A percentile compares a stretch with the other conserved stretches of the same genome.
phyloP scores from a whole-genome alignment of 306 rosid species.

The Cucurbita argyrosperma region DNA sequence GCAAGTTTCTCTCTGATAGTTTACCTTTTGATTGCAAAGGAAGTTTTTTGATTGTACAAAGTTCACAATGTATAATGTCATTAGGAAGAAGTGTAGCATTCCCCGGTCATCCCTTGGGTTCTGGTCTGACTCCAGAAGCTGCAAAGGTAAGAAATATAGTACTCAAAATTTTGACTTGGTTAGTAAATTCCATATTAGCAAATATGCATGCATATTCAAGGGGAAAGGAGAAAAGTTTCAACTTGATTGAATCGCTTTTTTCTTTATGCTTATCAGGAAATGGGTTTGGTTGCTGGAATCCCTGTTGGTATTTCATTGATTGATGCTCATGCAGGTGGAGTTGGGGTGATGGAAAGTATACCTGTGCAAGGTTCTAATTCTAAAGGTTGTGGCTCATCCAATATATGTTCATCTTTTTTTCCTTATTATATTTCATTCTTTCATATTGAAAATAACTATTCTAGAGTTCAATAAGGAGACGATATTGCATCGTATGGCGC shows the following conservation, averaged over 20 bases:
- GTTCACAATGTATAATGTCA: constrained; percentile 27
- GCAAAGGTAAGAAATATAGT: constrained; percentile 69
- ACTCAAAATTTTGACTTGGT: constrained; percentile 32
- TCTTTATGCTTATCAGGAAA: constrained; percentile 38
- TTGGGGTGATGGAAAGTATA: constrained; percentile 85
- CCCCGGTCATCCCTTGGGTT: constrained; percentile 95
- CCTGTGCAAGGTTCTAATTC: constrained; percentile 29
- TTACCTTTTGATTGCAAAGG: neutral
- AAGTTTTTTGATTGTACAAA: constrained; percentile 2
- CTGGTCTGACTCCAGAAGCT: constrained; percentile 79
- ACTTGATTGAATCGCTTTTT: constrained; percentile 5
- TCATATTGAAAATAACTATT: neutral
- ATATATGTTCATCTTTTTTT: neutral
- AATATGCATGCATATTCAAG: neutral
- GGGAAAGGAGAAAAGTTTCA: neutral
- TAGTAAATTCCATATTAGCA: constrained; percentile 27
- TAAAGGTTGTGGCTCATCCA: constrained; percentile 34
- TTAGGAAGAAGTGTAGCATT: constrained; percentile 98
- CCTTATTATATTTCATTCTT: neutral
- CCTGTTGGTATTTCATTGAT: constrained; percentile 90
- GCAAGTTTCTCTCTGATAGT: neutral
- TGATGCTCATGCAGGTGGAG: constrained; percentile 99
- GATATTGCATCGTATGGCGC: constrained; percentile 59
- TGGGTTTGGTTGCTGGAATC: constrained; percentile 71
- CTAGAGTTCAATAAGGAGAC: constrained; percentile 50